Percentiles rank a stretch among this genome's conserved stretches.
Conservation (phyloP, 176 grass and related monocot genomes). For the Carex parvula region DNA sequence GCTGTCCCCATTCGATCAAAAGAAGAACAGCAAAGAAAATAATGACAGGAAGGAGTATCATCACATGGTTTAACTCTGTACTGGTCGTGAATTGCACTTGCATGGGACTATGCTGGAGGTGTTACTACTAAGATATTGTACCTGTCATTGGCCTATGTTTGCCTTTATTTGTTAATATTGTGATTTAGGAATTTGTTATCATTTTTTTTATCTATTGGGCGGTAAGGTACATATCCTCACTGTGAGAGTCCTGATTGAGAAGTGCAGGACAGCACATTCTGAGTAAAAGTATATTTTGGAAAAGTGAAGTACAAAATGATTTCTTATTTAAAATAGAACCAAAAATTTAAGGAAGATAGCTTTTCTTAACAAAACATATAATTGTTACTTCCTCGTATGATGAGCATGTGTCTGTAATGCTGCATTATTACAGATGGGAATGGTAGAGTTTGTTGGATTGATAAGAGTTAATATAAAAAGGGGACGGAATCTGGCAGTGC, state of each 20-base stretch:
- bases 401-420: neutral
- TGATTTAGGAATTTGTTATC: neutral
- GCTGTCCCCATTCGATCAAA: neutral
- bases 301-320: neutral
- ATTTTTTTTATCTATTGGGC: neutral
- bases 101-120: neutral
- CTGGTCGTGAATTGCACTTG: neutral
- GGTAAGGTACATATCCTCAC: neutral
- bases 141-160: neutral
- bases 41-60: neutral
- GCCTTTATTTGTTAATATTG: neutral
- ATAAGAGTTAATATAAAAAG: constrained; percentile 77
- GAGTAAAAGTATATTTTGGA: neutral
- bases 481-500: constrained; percentile 82
- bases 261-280: neutral
- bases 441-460: constrained; percentile 93
- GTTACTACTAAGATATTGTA: neutral
- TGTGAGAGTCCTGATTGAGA: neutral
- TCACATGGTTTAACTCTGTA: neutral
- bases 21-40: neutral
- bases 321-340: neutral
- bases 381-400: neutral
- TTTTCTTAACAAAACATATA: neutral
- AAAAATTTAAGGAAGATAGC: neutral
- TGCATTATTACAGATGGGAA: constrained; percentile 52